A percentile compares a stretch with the other conserved stretches of the same genome.
These are phyloP conservation scores for Hypoxylon sp. DNA, from an alignment of 2,329 filamentous ascomycete species.

Conservation along the genomic window DNA sequence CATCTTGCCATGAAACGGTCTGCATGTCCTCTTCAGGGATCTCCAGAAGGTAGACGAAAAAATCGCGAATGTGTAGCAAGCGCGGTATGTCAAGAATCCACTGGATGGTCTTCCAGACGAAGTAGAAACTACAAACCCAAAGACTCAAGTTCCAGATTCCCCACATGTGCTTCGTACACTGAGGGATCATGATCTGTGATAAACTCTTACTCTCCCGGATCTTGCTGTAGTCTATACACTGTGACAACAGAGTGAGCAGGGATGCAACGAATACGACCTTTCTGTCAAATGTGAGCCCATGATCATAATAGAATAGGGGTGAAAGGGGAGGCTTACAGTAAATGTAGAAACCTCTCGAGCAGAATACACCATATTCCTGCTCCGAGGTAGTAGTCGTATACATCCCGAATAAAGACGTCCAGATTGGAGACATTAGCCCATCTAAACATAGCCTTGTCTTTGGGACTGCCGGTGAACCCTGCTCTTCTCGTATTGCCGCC, in stretches of 20 bases:
- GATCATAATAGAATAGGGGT: conserved; percentile 26
- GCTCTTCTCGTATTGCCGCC: conserved; percentile 43
- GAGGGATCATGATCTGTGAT: conserved; percentile 70
- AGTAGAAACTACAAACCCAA: conserved; percentile 89
- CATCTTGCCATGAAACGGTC: conserved; percentile 92
- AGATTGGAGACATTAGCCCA: conserved; percentile 94
- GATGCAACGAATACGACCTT: conserved; percentile 86
- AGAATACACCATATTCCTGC: conserved; percentile 89
- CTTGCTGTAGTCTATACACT: conserved; percentile 85
- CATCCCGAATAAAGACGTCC: conserved; percentile 85
- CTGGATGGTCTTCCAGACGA: conserved; percentile 83
- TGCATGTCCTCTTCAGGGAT: conserved; percentile 90
- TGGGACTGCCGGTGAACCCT: conserved; percentile 55
- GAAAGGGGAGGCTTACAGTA: conserved; percentile 69
- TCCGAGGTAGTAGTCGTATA: conserved; percentile 88
- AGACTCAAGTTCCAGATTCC: conserved; percentile 81
- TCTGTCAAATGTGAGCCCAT: conserved; percentile 57
- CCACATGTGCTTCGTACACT: conserved; percentile 83
- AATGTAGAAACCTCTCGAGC: conserved; percentile 76
- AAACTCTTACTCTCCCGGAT: conserved; percentile 74
- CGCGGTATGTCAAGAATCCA: conserved; percentile 80
- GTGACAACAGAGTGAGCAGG: conserved; percentile 85
- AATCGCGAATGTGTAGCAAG: conserved; percentile 83
- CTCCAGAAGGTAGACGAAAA: conserved; percentile 84
- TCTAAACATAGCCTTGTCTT: conserved; percentile 88